Conservation (phyloP, 257 asterid species). For the Euphrasia confusa region DNA sequence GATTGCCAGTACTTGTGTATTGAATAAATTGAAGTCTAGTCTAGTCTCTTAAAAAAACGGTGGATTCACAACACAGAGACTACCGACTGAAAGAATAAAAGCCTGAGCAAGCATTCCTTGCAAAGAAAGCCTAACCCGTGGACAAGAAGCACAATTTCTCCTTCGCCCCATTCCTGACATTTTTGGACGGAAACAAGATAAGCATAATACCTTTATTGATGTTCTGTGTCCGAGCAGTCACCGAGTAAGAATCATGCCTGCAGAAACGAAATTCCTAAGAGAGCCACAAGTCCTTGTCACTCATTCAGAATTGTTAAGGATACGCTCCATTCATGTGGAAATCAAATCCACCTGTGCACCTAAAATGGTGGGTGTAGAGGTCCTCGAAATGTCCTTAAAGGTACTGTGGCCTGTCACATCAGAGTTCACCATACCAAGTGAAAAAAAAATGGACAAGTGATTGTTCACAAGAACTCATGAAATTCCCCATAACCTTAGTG, state of each 20-base stretch:
- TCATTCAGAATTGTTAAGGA: conserved; percentile 20
- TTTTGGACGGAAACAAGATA: conserved; percentile 33
- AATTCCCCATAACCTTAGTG: too few species aligned
- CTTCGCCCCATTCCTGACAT: conserved; percentile 29
- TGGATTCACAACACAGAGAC: neutral
- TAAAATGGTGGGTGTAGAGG: conserved; percentile 58
- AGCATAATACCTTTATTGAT: conserved; percentile 29
- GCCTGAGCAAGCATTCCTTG: neutral
- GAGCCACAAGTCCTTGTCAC: too few species aligned
- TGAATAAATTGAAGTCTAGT: conserved; percentile 22
- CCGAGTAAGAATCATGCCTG: conserved; percentile 15
- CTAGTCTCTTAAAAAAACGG: conserved; percentile 5
- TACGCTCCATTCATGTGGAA: conserved; percentile 30
- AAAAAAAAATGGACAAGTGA: neutral
- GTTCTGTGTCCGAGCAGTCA: conserved; percentile 22
- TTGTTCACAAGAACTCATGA: too few species aligned
- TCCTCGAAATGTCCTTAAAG: conserved; percentile 57
- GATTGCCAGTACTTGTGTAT: conserved; percentile 7
- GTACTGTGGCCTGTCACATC: conserved; percentile 37
- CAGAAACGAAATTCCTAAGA: neutral
- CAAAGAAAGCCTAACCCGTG: conserved; percentile 4
- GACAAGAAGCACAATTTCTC: conserved; percentile 22
- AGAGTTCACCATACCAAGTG: too few species aligned
- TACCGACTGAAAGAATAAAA: conserved; percentile 9
- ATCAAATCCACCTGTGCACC: conserved; percentile 40